Evolutionary conservation across 2,329 filamentous ascomycete species (phyloP), one percentile per base, ranked within the genome.

Genomic region (Scytalidium lignicola): DNA sequence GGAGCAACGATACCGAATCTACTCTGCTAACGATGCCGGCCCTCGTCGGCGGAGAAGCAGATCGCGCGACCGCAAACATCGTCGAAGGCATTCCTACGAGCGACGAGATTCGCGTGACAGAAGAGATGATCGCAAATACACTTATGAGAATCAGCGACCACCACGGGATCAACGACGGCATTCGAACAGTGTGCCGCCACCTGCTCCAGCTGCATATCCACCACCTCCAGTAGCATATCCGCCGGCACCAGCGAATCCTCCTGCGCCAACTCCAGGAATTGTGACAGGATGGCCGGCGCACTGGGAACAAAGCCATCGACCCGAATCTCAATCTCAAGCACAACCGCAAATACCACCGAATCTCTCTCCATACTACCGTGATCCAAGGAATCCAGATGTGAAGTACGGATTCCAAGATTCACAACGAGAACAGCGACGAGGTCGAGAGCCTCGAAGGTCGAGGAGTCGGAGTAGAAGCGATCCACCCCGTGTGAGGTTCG

Each of bases 401-500:
- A 47, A 47, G 17, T 47, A 47, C 19, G 45, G 45, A 13, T 47
- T 47, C 21, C 23, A 41, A 28, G 45, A 47, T 42, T 40, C 29
- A 26, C 18, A 21, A 15, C n/a, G 21, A 18, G 45, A 41, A 19
- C 8, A 12, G 20, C 20, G 19, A 29, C 15, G 9, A 21, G 37
- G 20, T 21, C 21, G 22, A 23, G 21, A 20, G 12, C n/a, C 9
- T 15, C 32, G 21, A 23, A 20, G 45, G 15, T 13, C 48, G 8
- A 50, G 55, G 39, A 50, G 51, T 12, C 44, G 52, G 18, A 50
- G 49, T 3, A 44, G 49, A 19, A 52, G 57, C 46, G 80, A 95
- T 95, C 4, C 32, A 67, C 88, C 90, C 60, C 89, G 89, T 67
- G 80, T 77, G 64, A 90, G 74, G 69, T 95, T 79, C 70, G 80